Evolutionary conservation across 2,329 filamentous ascomycete species (phyloP).

Genomic region (Blumeriella jaapii): DNA sequence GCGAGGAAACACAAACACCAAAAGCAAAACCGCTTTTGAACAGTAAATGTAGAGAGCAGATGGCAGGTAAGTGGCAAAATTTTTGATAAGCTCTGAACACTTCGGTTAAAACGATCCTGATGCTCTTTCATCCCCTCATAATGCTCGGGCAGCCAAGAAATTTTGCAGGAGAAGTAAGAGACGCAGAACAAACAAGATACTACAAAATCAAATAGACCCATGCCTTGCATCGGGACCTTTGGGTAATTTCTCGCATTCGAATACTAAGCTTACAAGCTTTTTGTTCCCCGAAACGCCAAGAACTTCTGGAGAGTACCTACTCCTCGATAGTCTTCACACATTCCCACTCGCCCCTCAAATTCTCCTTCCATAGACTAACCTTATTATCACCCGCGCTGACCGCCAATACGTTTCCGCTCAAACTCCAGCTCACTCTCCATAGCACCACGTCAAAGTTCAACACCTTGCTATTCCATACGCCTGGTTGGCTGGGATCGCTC

Average conservation of each 20-base stretch:
- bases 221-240: conserved; percentile 11
- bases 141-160: no score
- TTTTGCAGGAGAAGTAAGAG: not conserved
- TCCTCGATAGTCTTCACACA: conserved; percentile 94
- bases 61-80: no score
- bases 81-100: no score
- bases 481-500: conserved; percentile 51
- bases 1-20: no score
- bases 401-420: conserved; percentile 92
- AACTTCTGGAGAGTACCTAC: conserved; percentile 31
- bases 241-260: conserved; percentile 4
- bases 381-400: conserved; percentile 93
- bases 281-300: conserved; percentile 15
- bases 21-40: no score
- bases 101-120: no score
- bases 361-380: conserved; percentile 97
- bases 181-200: not conserved
- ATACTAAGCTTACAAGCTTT: conserved; percentile 19
- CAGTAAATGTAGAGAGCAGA: no score
- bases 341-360: conserved; percentile 92
- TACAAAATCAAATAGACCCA: not conserved
- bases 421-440: conserved; percentile 96
- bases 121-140: no score
- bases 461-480: conserved; percentile 75
- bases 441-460: conserved; percentile 80